Conservation (phyloP, 768 basidiomycete species). For the Mycena chlorophos region DNA sequence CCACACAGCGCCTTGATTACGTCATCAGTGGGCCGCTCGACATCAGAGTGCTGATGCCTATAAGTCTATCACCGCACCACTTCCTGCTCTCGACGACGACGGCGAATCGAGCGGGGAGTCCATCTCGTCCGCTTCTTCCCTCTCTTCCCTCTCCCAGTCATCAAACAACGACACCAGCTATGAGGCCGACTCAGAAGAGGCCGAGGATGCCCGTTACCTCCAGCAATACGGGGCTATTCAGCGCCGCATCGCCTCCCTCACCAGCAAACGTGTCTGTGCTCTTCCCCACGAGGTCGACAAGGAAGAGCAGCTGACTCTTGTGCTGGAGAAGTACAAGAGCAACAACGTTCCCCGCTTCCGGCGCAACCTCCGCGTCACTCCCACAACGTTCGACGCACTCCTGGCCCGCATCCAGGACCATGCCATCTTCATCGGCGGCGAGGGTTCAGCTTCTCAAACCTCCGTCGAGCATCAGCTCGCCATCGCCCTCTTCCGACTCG, state of each 20-base stretch:
- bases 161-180: neutral
- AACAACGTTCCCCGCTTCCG: conserved; percentile 25
- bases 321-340: conserved; percentile 25
- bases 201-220: neutral
- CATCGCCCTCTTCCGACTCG: conserved; percentile 26
- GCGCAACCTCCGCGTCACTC: conserved; percentile 27
- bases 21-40: too few species aligned
- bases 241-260: neutral
- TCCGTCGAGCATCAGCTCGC: conserved; percentile 33
- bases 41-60: neutral
- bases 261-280: conserved; percentile 10
- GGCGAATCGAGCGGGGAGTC: neutral
- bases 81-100: neutral
- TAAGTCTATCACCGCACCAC: neutral
- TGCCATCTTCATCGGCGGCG: conserved; percentile 24
- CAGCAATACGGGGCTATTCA: neutral
- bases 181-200: neutral
- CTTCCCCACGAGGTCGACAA: conserved; percentile 20
- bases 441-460: conserved; percentile 25
- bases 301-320: conserved; percentile 24
- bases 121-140: neutral
- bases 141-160: neutral
- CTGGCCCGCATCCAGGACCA: conserved; percentile 24
- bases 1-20: too few species aligned
- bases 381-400: conserved; percentile 26